Evolutionary conservation across 768 basidiomycete genomes (phyloP), one percentile per base, ranked within the genome.

Genomic region (Hygrophorus pudorinus): DNA sequence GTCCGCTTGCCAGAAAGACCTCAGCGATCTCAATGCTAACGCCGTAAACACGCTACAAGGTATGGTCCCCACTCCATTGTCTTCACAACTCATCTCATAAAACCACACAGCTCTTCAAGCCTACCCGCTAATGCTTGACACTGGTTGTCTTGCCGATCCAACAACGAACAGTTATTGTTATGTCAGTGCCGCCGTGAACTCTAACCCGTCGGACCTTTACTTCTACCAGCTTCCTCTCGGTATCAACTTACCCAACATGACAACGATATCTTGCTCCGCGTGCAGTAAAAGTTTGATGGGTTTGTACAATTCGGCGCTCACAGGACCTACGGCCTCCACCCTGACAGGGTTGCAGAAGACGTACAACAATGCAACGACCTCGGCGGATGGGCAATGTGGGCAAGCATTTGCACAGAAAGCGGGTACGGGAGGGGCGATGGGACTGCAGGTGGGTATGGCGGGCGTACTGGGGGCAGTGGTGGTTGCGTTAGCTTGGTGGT

Each of bases 161-260:
- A 53, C 65, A 3, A 71, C 76, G 24, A 71, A 79, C 52, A 60
- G 75, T 0, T 91, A 87, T 62, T 91, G 87, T 65, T 89, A 76
- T 62, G 42, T 86, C 43, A 68, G 78, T 48, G 84, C 87, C 11
- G 72, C 76, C 16, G 66, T 63, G 28, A 67, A 67, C 48, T 27
- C 67, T 2, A 75, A 78, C 46, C 75, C 82, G 0, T 72, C 78
- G 16, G 84, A 85, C 56, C 59, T 78, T n/a, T 86, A 79, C 65
- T 75, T 78, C 58, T 91, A 85, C 65, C 60, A 66, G 29, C 68
- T 90, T 9, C 79, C 81, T 2, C 70, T 81, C 9, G 85, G 80
- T 10, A 61, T 67, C 17, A 44, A 53, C 9, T 62, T 86, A 1
- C 78, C 80, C 4, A 65, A 69, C 45, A 60, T 61, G 16, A 66